These are phyloP conservation scores for Colletotrichum sp. DNA, from an alignment of 2,329 filamentous ascomycete genomes.

Conservation along the genomic window DNA sequence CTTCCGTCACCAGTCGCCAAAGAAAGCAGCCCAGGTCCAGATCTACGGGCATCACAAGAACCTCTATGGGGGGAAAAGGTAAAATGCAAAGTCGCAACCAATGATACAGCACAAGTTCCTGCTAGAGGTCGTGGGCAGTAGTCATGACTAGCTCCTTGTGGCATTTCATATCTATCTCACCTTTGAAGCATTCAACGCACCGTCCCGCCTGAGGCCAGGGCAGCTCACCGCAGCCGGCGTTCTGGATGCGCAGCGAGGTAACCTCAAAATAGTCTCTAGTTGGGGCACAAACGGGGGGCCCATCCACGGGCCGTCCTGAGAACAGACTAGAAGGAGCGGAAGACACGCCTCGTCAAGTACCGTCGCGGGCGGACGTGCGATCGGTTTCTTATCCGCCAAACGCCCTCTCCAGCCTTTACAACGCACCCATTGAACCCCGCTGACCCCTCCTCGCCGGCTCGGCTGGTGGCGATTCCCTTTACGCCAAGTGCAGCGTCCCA, in stretches of 20 bases:
- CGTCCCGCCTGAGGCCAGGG: neutral
- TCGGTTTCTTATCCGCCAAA: neutral
- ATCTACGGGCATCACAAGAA: neutral
- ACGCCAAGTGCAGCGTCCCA: neutral
- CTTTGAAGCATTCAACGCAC: neutral
- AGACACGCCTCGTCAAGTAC: neutral
- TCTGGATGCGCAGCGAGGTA: neutral
- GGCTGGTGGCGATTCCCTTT: conserved; percentile 5
- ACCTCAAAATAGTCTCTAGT: neutral
- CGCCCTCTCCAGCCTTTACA: neutral
- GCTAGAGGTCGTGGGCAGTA: neutral
- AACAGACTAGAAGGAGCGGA: neutral
- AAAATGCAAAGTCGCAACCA: neutral
- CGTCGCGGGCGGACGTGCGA: neutral
- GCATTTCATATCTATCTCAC: neutral
- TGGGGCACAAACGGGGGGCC: neutral
- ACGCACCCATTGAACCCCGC: neutral
- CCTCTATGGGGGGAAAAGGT: neutral
- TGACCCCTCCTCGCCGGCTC: neutral
- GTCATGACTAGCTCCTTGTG: neutral
- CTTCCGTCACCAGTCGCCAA: neutral
- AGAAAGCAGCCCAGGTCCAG: neutral
- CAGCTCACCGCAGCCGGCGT: neutral
- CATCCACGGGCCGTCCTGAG: neutral
- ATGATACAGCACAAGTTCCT: neutral